phyloP scores from a whole-genome alignment of 345 rosid species.

The Bretschneidera sinensis region DNA sequence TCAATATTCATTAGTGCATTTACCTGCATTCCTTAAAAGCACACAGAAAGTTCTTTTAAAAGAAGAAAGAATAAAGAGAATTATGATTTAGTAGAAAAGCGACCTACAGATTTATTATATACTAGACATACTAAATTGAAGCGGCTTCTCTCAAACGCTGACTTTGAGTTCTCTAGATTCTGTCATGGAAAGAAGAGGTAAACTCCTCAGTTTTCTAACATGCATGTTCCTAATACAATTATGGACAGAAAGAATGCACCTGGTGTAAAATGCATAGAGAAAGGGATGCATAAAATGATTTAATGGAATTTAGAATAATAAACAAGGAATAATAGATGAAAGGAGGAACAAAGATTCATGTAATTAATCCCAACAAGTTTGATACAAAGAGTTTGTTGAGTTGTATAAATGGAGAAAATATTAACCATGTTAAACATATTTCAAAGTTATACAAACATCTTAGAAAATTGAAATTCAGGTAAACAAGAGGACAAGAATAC shows the following conservation, averaged over 20 bases:
- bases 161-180: slow-evolving; percentile 83
- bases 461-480: not conserved
- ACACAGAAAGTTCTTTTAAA: slow-evolving; percentile 28
- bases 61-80: slow-evolving; percentile 11
- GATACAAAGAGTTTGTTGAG: too few relatives aligned
- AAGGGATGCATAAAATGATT: not conserved
- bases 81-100: slow-evolving; percentile 3
- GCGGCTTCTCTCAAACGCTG: slow-evolving; percentile 81
- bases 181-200: slow-evolving; percentile 26
- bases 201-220: slow-evolving; percentile 5
- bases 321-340: not conserved
- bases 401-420: too few relatives aligned
- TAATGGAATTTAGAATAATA: not conserved
- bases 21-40: slow-evolving; percentile 76
- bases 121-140: slow-evolving; percentile 69
- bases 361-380: too few relatives aligned
- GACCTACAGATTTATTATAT: slow-evolving; percentile 6
- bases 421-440: too few relatives aligned
- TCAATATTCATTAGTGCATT: slow-evolving; percentile 70
- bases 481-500: not conserved
- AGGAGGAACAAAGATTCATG: too few relatives aligned
- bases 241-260: not conserved
- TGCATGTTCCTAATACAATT: not conserved
- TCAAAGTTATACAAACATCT: not conserved
- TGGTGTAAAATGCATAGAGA: not conserved